Percentiles rank a stretch among this genome's conserved stretches.
Conservation (phyloP, 2,329 filamentous ascomycete species). For the Coniochaeta sp. region DNA sequence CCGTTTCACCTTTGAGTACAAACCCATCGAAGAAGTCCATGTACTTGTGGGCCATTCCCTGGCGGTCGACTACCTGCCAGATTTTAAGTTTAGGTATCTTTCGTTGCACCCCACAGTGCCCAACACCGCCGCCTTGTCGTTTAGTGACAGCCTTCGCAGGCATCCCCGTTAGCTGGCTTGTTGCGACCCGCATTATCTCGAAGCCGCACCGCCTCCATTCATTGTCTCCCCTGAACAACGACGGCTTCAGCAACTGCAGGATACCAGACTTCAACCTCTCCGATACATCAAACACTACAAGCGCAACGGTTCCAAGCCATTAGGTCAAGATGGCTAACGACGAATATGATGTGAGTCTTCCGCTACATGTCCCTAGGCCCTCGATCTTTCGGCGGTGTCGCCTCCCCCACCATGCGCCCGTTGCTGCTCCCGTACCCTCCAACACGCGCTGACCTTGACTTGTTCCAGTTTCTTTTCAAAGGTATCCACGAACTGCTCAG, state of each 20-base stretch:
- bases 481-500: slow-evolving; percentile 40
- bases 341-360: slow-evolving; percentile 89
- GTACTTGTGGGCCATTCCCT: not conserved
- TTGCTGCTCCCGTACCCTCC: slow-evolving; percentile 10
- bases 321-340: slow-evolving; percentile 83
- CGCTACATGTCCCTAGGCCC: not conserved
- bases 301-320: slow-evolving; percentile 11
- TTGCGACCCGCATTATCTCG: slow-evolving; percentile 13
- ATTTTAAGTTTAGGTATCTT: not conserved
- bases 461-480: slow-evolving; percentile 92
- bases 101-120: not conserved
- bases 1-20: not conserved
- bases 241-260: slow-evolving; percentile 6
- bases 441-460: slow-evolving; percentile 22
- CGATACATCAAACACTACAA: slow-evolving; percentile 4
- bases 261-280: slow-evolving; percentile 16
- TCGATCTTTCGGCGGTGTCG: slow-evolving; percentile 4
- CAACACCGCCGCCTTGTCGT: slow-evolving; percentile 9
- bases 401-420: slow-evolving; percentile 11
- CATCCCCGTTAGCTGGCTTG: slow-evolving; percentile 7
- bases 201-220: slow-evolving; percentile 18
- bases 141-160: slow-evolving; percentile 7
- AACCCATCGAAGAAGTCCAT: not conserved
- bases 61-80: not conserved
- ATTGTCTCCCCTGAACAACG: slow-evolving; percentile 16